Base-by-base conservation (phyloP, 2,329 filamentous ascomycete genomes). In the Epicoccum nigrum region DNA sequence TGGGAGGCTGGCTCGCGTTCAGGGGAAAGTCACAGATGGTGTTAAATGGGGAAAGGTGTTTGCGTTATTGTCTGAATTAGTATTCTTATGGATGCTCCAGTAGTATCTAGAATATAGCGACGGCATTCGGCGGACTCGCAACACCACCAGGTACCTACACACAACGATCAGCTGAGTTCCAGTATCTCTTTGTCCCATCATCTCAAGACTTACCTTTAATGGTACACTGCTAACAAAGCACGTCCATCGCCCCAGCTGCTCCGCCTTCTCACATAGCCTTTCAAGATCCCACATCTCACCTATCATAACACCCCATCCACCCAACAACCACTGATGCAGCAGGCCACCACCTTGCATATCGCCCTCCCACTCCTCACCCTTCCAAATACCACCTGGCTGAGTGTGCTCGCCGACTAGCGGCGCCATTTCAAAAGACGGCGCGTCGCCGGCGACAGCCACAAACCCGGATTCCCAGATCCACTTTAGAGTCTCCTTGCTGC, bases 201-300 rank as follows among this genome's bases (percentile, higher is more conserved):
- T 15, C 37, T 17, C 11, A 15, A 28, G 5, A 39, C 60, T 50
- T 50, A 72, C 70, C 58, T 86, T 86, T 52, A 85, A 66, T 1
- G 85, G 84, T 28, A 77, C 77, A 57, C 83, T 86, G 0, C 80
- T 83, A 5, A 88, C 74, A 69, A 88, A 79, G 61, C 87, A 88
- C 2, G 76, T 82, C 64, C 80, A 85, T 20, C 80, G 71, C 27
- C 76, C 73, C 63, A 78, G 69, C 61, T 76, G 74, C 57, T 80
- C 83, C 58, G 83, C 83, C 40, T 81, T 76, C 28, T 72, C 75
- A 3, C 80, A 77, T 37, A 86, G 67, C 9, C 67, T 74, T 50
- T 82, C 79, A 16, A 87, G 68, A 58, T 75, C 73, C 54, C 68
- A 73, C 71, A 75, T 69, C 56, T 75, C 72, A 13, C 72, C 72